Conservation (phyloP, 1,139 yeast genomes). For the Hyphopichia fennica region DNA sequence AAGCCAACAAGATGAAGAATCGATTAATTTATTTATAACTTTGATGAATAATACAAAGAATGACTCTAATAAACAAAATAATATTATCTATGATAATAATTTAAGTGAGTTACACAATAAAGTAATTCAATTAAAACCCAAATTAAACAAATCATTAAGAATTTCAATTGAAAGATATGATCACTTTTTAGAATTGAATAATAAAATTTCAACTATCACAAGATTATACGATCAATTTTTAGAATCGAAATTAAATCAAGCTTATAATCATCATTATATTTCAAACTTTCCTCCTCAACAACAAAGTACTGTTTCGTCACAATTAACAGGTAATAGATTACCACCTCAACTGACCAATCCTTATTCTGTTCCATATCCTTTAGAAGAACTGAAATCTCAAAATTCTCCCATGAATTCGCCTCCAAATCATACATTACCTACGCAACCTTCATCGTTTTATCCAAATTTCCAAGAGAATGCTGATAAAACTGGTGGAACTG, state of each 20-base stretch:
- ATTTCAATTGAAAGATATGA: slow-evolving; percentile 70
- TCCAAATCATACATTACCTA: not conserved
- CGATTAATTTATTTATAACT: slow-evolving; percentile 68
- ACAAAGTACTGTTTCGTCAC: not conserved
- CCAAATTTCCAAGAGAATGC: not conserved
- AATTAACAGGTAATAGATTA: not conserved
- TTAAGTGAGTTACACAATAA: slow-evolving; percentile 65
- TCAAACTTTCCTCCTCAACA: slow-evolving; percentile 5
- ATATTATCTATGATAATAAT: slow-evolving; percentile 59
- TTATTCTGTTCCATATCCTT: slow-evolving; percentile 1
- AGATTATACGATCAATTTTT: slow-evolving; percentile 76
- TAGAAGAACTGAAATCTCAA: slow-evolving; percentile 3
- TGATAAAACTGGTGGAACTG: not conserved
- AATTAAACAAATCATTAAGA: slow-evolving; percentile 64
- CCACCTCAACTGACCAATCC: slow-evolving; percentile 1
- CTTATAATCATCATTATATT: slow-evolving; percentile 39
- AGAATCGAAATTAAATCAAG: slow-evolving; percentile 61
- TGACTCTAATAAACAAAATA: slow-evolving; percentile 49
- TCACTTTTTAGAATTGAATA: slow-evolving; percentile 70
- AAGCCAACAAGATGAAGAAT: slow-evolving; percentile 62
- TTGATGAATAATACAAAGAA: slow-evolving; percentile 55
- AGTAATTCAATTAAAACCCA: slow-evolving; percentile 70
- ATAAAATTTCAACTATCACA: slow-evolving; percentile 77
- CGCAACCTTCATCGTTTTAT: not conserved
- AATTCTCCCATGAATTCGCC: not conserved